Base-by-base conservation (phyloP, 1,139 yeast genomes). In the Candida labiduridarum region DNA sequence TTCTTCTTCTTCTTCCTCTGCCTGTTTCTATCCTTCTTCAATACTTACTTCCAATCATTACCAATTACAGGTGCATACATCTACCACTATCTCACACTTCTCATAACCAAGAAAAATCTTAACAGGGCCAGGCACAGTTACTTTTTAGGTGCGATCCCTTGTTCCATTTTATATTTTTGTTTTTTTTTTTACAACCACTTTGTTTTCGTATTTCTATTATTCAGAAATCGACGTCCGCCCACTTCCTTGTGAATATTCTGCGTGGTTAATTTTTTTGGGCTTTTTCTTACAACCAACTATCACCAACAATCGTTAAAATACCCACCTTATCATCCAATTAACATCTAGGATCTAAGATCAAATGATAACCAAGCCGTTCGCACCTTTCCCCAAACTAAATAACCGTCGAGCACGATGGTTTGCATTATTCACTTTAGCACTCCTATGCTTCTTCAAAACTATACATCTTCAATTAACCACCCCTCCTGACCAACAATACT, bases 401-500 rank as follows among this genome's bases (percentile, higher is more conserved):
- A 33, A 33, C 16, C 38, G 45, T 15, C 18, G 45, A n/a, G 19
- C 10, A 19, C 38, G 45, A 18, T 33, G 33, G 30, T 8, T 42
- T 8, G 16, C 22, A 18, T 18, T 33, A 7, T 31, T 11, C n/a
- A 10, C 59, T 27, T 42, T 62, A 22, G 38, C 62, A 1, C 11
- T 56, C 2, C 38, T 58, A 10, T 60, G 65, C 46, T 36, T 59
- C 2, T 47, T 57, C 30, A 53, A 53, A 36, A 55, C 61, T 14
- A 51, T 58, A 10, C 56, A 44, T 22, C 34, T 49, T 2, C 40
- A 43, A 22, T 36, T 53, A n/a, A 48, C 51, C n/a, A 55, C 55
- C 3, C 58, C 63, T 15, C 55, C 68, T 12, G 57, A 63, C 44
- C 74, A 71, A 51, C 46, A 43, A 16, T 46, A 48, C 29, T 54